Evolutionary conservation across 2,329 filamentous ascomycete species (phyloP).

Genomic region (Lachnellula occidentalis): DNA sequence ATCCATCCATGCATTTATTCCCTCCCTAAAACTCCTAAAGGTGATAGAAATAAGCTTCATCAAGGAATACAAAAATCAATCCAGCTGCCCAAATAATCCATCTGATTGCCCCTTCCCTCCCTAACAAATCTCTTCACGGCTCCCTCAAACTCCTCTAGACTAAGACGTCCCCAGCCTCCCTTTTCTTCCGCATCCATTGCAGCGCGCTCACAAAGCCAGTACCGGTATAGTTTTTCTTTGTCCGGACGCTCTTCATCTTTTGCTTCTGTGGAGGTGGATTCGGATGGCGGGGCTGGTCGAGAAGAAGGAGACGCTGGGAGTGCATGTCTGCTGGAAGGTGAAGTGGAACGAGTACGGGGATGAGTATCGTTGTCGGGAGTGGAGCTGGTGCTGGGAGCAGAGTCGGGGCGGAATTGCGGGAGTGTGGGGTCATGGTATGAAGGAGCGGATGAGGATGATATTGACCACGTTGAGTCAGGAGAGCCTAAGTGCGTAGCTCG

Average conservation of each 20-base stretch:
- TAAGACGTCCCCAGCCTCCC: constrained; percentile 76
- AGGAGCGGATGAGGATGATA: constrained; percentile 2
- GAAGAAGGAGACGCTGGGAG: neutral
- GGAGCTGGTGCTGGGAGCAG: constrained; percentile 23
- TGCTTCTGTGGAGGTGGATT: neutral
- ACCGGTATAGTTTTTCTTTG: constrained; percentile 15
- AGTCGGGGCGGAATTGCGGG: constrained; percentile 63
- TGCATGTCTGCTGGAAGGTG: neutral
- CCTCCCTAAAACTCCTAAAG: constrained; percentile 8
- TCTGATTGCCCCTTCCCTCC: constrained; percentile 54
- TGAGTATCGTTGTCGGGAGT: constrained; percentile 14
- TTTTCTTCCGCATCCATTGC: constrained; percentile 57
- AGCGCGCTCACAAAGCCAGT: constrained; percentile 21
- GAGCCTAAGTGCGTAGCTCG: constrained; percentile 11
- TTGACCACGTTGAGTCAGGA: neutral
- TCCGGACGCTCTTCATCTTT: constrained; percentile 3
- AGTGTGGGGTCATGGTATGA: constrained; percentile 51
- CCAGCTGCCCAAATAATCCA: constrained; percentile 85
- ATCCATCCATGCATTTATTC: neutral
- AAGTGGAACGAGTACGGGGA: constrained; percentile 8
- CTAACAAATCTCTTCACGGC: constrained; percentile 53
- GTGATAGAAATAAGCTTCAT: neutral
- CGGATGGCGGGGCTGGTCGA: neutral
- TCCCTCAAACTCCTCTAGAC: constrained; percentile 71
- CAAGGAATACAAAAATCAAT: constrained; percentile 71